phyloP scores from a whole-genome alignment of 2,329 filamentous ascomycete genomes.

The Diaporthe ilicicola region DNA sequence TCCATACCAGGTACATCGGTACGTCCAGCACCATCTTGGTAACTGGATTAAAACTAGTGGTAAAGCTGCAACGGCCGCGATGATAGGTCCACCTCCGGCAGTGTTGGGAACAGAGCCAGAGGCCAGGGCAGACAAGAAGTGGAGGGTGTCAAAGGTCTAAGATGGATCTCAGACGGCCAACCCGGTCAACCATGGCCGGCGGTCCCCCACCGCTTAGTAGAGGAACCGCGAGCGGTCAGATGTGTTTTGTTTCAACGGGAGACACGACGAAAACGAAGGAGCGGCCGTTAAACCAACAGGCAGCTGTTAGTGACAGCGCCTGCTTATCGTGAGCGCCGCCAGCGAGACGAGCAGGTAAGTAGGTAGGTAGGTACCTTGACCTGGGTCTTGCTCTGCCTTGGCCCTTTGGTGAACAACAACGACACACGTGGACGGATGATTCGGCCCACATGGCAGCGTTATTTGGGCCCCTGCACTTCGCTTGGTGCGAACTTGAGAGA shows the following conservation, averaged over 20 bases:
- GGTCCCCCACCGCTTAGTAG: not conserved
- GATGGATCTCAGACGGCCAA: conserved; percentile 19
- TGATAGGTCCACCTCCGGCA: conserved; percentile 20
- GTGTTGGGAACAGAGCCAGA: conserved; percentile 1
- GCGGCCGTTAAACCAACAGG: conserved; percentile 9
- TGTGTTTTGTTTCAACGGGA: conserved; percentile 18
- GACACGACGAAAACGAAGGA: conserved; percentile 22
- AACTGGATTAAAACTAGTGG: not conserved
- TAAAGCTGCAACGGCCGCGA: conserved; percentile 21
- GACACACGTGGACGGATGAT: conserved; percentile 7
- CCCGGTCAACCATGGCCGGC: conserved; percentile 23
- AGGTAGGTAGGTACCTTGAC: conserved; percentile 27
- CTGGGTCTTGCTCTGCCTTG: not conserved
- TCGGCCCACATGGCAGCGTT: conserved; percentile 10
- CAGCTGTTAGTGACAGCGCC: conserved; percentile 10
- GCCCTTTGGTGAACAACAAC: not conserved
- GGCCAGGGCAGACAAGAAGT: conserved; percentile 10
- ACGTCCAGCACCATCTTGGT: conserved; percentile 19
- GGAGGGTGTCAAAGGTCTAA: not conserved
- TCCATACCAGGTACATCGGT: conserved; percentile 23
- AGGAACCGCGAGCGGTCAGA: conserved; percentile 21
- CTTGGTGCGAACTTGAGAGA: not conserved
- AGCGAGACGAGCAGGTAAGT: not conserved
- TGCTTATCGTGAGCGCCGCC: conserved; percentile 7
- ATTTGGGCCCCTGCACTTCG: not conserved